phyloP scores from a whole-genome alignment of 1,139 yeast genomes.

The Yamadazyma pseudoaaseri region DNA sequence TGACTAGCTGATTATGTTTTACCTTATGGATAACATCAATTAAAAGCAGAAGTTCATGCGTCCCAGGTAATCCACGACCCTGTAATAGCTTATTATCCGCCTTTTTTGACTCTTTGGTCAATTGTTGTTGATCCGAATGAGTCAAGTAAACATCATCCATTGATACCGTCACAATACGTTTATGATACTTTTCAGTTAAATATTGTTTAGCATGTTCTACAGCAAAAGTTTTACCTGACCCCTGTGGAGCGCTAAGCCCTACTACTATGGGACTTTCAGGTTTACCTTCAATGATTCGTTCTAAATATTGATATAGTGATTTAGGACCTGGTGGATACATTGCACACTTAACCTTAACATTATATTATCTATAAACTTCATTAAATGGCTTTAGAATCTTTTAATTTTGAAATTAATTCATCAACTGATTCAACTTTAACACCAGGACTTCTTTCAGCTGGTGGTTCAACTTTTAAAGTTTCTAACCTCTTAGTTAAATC shows the following conservation, averaged over 20 bases:
- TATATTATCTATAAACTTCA: constrained; percentile 1
- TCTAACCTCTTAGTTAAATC: constrained; percentile 66
- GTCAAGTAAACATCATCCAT: constrained; percentile 86
- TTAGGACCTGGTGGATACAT: constrained; percentile 9
- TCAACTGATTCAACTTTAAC: constrained; percentile 77
- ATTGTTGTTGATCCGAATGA: constrained; percentile 50
- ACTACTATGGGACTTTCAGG: constrained; percentile 50
- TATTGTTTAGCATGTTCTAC: constrained; percentile 42
- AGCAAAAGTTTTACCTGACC: constrained; percentile 83
- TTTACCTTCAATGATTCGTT: background rate
- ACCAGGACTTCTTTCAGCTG: constrained; percentile 81
- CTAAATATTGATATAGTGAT: constrained; percentile 6
- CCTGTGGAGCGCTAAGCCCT: constrained; percentile 88
- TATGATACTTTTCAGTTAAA: constrained; percentile 28
- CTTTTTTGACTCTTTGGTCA: constrained; percentile 35
- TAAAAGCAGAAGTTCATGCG: constrained; percentile 63
- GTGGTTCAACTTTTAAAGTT: constrained; percentile 76
- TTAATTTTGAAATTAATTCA: constrained; percentile 75
- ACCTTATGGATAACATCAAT: constrained; percentile 10
- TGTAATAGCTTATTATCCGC: constrained; percentile 52
- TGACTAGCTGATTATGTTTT: constrained; percentile 20
- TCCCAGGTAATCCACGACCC: constrained; percentile 93
- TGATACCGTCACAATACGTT: constrained; percentile 57
- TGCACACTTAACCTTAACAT: background rate
- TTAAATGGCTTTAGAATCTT: constrained; percentile 61